These are phyloP conservation scores for Aureobasidium lini DNA, from an alignment of 2,329 filamentous ascomycete species.

Conservation along the genomic window DNA sequence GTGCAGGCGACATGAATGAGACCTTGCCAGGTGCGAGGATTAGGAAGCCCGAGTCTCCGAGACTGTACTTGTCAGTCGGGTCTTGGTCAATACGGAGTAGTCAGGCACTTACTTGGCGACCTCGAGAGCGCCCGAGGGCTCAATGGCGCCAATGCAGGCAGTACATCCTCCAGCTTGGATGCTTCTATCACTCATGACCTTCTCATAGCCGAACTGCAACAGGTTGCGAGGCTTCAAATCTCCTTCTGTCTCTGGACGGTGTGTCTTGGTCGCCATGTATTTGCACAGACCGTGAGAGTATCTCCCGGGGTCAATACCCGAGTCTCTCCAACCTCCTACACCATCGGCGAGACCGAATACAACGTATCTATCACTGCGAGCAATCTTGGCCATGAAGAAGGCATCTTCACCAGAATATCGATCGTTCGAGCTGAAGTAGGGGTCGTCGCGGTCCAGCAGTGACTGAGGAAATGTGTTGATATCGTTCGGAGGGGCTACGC, in stretches of 20 bases:
- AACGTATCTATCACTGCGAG: slow-evolving; percentile 56
- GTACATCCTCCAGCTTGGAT: slow-evolving; percentile 85
- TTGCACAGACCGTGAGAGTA: slow-evolving; percentile 92
- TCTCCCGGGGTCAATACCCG: slow-evolving; percentile 85
- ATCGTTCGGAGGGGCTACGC: slow-evolving; percentile 40
- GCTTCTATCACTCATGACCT: slow-evolving; percentile 63
- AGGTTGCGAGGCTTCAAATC: slow-evolving; percentile 52
- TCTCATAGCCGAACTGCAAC: slow-evolving; percentile 78
- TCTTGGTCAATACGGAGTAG: not conserved
- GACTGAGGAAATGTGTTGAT: slow-evolving; percentile 31
- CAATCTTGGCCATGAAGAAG: slow-evolving; percentile 82
- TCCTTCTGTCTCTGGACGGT: slow-evolving; percentile 49
- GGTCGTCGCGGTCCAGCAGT: slow-evolving; percentile 40
- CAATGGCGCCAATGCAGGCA: slow-evolving; percentile 75
- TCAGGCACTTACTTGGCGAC: slow-evolving; percentile 61
- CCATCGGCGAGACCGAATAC: slow-evolving; percentile 90
- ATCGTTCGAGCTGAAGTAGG: slow-evolving; percentile 35
- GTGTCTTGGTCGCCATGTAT: slow-evolving; percentile 67
- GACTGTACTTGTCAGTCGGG: slow-evolving; percentile 29
- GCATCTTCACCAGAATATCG: slow-evolving; percentile 85
- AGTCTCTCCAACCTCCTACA: slow-evolving; percentile 91
- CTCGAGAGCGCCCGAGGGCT: slow-evolving; percentile 66
- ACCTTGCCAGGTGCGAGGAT: slow-evolving; percentile 80
- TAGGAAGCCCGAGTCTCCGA: slow-evolving; percentile 91
- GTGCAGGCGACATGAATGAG: slow-evolving; percentile 71